Evolutionary conservation across 1,284 basidiomycete genomes (phyloP), one percentile per base, ranked within the genome.

Genomic region (Pseudozyma sp.): DNA sequence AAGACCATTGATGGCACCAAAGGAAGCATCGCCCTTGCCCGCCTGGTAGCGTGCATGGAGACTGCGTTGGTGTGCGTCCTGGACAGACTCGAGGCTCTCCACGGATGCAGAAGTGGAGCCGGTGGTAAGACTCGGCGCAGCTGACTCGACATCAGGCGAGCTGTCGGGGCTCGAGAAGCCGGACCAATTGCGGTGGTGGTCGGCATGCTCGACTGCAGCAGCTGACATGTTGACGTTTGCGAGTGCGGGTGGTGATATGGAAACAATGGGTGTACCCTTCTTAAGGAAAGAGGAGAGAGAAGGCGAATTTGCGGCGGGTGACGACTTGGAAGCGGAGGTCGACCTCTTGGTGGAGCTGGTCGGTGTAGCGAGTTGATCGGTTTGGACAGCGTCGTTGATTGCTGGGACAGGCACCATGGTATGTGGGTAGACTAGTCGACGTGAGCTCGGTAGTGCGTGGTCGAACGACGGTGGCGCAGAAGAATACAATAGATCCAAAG

Each of bases 91-190:
- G 50, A 79, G 63, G 44, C 68, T 70, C 56, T 80, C 78, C 39
- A 81, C 54, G 13, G 73, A 77, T 14, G 78, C 66, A 1, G 75
- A 78, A 29, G 79, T 81, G 51, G 78, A 80, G 37, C 78, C 79
- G 8, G 79, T 80, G 14, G 78, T 80, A 54, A 81, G 54, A 54
- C 80, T 81, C 5, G 80, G 78, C 5, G 77, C 56, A 50, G 71
- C 67, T 11, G 69, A 74, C 31, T 76, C 75, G 17, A 51, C 71
- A 19, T 68, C 68, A 19, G 65, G 65, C 14, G 71, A 68, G 63
- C 68, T 73, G 66, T 56, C 63, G 0, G 54, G 59, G 46, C 60
- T 66, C 7, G 57, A 47, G 49, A 35, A 58, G 34, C 56, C 67
- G 29, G 62, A 50, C 58, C 59, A 58, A 24, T 47, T 58, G 30